These are phyloP conservation scores for Coix lacrymajobi DNA, from an alignment of 176 grass and related monocot genomes.

Conservation along the genomic window DNA sequence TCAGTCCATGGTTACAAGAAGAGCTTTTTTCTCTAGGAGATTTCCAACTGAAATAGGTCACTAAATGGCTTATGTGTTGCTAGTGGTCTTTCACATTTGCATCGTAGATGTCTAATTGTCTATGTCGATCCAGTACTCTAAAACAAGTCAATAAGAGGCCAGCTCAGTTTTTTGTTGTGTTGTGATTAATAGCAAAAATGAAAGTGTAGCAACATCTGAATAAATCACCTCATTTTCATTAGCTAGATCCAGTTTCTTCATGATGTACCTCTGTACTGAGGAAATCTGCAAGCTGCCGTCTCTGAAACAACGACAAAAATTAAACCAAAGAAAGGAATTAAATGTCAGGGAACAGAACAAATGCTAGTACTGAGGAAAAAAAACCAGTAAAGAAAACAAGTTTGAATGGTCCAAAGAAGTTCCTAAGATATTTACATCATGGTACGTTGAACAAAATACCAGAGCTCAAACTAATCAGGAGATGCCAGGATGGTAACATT, in stretches of 20 bases:
- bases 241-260: conserved; percentile 58
- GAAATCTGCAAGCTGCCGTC: conserved; percentile 58
- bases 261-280: conserved; percentile 71
- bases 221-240: conserved; percentile 72
- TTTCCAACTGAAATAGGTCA: not conserved
- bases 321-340: not conserved
- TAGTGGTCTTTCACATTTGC: not conserved
- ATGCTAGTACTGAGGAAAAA: not conserved
- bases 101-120: not conserved
- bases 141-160: not conserved
- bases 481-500: not conserved
- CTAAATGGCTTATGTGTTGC: not conserved
- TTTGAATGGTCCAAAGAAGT: not conserved
- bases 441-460: not conserved
- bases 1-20: not conserved
- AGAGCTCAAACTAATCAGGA: not conserved
- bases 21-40: not conserved
- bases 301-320: conserved; percentile 49
- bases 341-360: not conserved
- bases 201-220: conserved; percentile 1
- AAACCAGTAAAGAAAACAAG: not conserved
- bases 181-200: not conserved
- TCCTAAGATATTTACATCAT: not conserved
- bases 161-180: not conserved
- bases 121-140: not conserved